A percentile compares a stretch with the other conserved stretches of the same genome.
Evolutionary conservation across 306 rosid species (phyloP).

Genomic region (Vigna nakashimae): DNA sequence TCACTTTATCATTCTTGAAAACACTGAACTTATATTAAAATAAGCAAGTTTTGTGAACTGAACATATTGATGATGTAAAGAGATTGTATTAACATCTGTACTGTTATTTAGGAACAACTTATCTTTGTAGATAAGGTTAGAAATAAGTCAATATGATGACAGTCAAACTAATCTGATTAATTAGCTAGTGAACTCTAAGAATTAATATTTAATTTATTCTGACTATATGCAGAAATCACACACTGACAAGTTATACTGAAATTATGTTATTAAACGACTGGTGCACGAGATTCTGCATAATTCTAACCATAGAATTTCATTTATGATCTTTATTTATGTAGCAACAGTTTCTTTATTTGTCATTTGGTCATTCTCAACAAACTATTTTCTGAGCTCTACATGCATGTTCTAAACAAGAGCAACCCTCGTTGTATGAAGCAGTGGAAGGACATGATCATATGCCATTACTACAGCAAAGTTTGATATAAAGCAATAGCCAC

Average conservation of each 20-base stretch:
- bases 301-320: no score
- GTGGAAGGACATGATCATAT: background rate
- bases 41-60: background rate
- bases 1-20: background rate
- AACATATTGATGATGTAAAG: background rate
- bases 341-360: background rate
- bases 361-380: background rate
- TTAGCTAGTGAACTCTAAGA: background rate
- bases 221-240: no score
- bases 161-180: background rate
- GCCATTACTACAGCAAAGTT: conserved; percentile 30
- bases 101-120: background rate
- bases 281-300: no score
- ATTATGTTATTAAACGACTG: no score
- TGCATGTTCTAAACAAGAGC: conserved; percentile 33
- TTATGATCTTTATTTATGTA: no score
- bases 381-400: conserved; percentile 14
- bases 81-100: background rate
- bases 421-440: background rate
- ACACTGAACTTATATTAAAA: background rate
- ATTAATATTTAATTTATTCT: background rate
- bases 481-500: conserved; percentile 22
- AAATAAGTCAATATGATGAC: no score
- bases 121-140: no score
- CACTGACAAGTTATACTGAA: no score